A percentile compares a stretch with the other conserved stretches of the same genome.
Evolutionary conservation across 139 green algal species (phyloP).

Genomic region (Coccomyxa sp.): DNA sequence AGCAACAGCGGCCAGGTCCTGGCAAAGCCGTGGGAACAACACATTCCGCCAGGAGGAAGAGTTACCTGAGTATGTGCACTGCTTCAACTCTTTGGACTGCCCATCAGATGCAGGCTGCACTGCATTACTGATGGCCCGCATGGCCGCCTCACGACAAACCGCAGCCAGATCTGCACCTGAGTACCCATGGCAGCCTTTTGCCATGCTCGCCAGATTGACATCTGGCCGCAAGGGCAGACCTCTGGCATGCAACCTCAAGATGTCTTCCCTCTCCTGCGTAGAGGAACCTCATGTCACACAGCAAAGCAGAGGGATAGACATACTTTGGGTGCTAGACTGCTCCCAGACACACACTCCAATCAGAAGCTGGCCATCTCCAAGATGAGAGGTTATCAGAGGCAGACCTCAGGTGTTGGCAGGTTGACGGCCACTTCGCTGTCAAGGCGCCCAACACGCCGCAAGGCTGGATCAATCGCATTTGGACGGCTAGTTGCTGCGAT

Average conservation of each 20-base stretch:
- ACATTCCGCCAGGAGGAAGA: neutral
- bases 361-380: too few relatives aligned
- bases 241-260: slow-evolving; percentile 48
- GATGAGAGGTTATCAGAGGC: too few relatives aligned
- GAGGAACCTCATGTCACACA: too few relatives aligned
- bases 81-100: neutral
- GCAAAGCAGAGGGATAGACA: too few relatives aligned
- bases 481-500: slow-evolving; percentile 86
- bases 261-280: slow-evolving; percentile 19
- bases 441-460: slow-evolving; percentile 81
- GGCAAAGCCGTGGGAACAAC: neutral
- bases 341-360: too few relatives aligned
- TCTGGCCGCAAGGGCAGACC: slow-evolving; percentile 47
- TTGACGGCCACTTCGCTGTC: slow-evolving; percentile 78
- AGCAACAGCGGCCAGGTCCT: neutral
- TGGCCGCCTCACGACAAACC: slow-evolving; percentile 69
- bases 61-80: neutral
- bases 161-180: slow-evolving; percentile 81
- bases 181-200: slow-evolving; percentile 67
- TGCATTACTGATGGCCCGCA: slow-evolving; percentile 37
- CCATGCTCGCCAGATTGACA: slow-evolving; percentile 64
- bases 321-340: too few relatives aligned
- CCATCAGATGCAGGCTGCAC: neutral
- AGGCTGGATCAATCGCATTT: slow-evolving; percentile 84
- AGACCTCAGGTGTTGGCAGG: slow-evolving; percentile 17